These are phyloP conservation scores for Begonia loranthoides DNA, from an alignment of 306 rosid genomes.

Conservation along the genomic window DNA sequence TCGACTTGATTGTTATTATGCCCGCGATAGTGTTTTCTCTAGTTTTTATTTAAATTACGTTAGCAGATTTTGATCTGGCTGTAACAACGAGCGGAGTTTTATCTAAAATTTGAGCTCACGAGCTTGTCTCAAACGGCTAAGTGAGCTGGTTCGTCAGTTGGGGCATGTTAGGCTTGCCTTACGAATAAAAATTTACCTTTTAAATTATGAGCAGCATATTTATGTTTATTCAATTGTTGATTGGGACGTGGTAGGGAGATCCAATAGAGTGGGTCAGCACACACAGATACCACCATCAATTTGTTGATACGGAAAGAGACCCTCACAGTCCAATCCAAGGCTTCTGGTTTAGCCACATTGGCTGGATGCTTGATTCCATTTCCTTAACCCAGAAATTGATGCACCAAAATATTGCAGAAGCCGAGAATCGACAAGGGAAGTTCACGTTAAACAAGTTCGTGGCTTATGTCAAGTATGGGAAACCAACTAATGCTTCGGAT, in stretches of 20 bases:
- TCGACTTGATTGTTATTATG: too few species aligned
- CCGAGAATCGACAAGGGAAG: background rate
- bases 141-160: too few species aligned
- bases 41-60: too few species aligned
- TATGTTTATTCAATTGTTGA: background rate
- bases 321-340: slow-evolving; percentile 90
- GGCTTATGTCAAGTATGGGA: slow-evolving; percentile 49
- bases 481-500: slow-evolving; percentile 50
- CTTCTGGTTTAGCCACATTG: slow-evolving; percentile 77
- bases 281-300: slow-evolving; percentile 86
- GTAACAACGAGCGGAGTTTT: too few species aligned
- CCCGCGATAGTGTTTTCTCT: too few species aligned
- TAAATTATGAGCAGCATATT: too few species aligned
- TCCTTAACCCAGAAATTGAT: slow-evolving; percentile 34
- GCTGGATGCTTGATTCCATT: slow-evolving; percentile 64
- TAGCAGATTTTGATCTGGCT: too few species aligned
- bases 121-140: too few species aligned
- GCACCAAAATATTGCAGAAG: slow-evolving; percentile 6
- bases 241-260: slow-evolving; percentile 35
- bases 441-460: background rate
- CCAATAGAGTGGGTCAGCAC: slow-evolving; percentile 94
- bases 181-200: too few species aligned
- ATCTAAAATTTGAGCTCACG: too few species aligned
- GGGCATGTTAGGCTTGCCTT: too few species aligned
- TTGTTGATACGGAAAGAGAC: slow-evolving; percentile 72